A percentile compares a stretch with the other conserved stretches of the same genome.
Conservation (phyloP, 352 stramenopile genomes). For the Saprolegnia parasitica region DNA sequence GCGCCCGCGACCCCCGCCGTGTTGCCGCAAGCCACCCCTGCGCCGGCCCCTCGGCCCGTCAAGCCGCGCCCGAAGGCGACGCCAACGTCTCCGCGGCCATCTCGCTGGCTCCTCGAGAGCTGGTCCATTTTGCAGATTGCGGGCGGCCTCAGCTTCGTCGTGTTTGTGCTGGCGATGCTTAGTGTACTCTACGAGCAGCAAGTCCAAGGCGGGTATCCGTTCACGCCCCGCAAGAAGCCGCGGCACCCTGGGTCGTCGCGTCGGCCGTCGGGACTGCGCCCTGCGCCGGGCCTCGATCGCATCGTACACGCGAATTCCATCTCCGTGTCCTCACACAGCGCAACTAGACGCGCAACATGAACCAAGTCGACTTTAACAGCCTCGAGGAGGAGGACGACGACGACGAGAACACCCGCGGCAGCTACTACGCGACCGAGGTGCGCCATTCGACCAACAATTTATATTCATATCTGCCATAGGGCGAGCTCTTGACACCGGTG, state of each 20-base stretch:
- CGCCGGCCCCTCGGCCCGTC: neutral
- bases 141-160: neutral
- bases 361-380: constrained; percentile 2
- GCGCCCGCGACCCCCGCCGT: neutral
- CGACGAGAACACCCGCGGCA: neutral
- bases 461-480: constrained; percentile 1
- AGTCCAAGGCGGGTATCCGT: neutral
- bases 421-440: constrained; percentile 13
- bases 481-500: neutral
- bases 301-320: neutral
- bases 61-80: neutral
- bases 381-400: constrained; percentile 3
- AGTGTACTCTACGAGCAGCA: constrained; percentile 6
- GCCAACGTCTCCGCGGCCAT: neutral
- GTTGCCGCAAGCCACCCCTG: neutral
- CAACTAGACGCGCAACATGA: constrained; percentile 10
- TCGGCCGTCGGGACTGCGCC: neutral
- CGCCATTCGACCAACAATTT: neutral
- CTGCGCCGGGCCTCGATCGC: neutral
- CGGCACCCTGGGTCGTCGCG: neutral
- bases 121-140: neutral
- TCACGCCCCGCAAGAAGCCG: constrained; percentile 8
- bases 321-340: neutral
- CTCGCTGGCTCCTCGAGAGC: neutral
- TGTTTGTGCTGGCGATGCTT: constrained; percentile 8